These are phyloP conservation scores for Blastomyces silverae DNA, from an alignment of 2,329 filamentous ascomycete species.

Conservation along the genomic window DNA sequence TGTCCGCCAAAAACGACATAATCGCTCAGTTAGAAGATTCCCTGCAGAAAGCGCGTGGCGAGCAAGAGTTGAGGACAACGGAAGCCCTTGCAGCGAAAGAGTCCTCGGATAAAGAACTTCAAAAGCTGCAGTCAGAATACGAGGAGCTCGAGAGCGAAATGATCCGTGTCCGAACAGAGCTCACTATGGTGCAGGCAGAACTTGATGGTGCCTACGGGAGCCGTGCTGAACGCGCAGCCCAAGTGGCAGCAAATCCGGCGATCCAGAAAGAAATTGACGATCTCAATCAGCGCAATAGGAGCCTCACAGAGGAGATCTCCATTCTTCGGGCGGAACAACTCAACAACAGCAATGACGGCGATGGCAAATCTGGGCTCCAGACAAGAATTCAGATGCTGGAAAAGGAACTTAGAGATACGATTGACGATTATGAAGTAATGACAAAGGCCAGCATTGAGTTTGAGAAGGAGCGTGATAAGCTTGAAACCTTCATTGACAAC, in stretches of 20 bases:
- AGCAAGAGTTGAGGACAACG: constrained; percentile 1
- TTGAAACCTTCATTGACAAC: constrained; percentile 58
- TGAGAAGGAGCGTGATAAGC: constrained; percentile 61
- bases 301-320: constrained; percentile 45
- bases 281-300: constrained; percentile 45
- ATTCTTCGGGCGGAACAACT: constrained; percentile 33
- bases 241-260: constrained; percentile 52
- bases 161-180: constrained; percentile 62
- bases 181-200: constrained; percentile 85
- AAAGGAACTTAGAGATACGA: constrained; percentile 59
- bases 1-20: constrained; percentile 23
- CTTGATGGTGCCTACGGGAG: constrained; percentile 89
- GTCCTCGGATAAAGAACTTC: constrained; percentile 34
- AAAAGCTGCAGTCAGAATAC: constrained; percentile 45
- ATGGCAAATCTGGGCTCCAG: constrained; percentile 31
- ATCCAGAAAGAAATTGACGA: constrained; percentile 56
- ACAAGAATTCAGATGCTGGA: constrained; percentile 52
- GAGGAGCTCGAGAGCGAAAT: constrained; percentile 55
- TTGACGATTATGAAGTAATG: constrained; percentile 63
- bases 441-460: constrained; percentile 63
- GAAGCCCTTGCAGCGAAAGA: constrained; percentile 14
- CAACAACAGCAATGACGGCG: constrained; percentile 21
- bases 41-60: constrained; percentile 17
- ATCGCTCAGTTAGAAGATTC: constrained; percentile 22
- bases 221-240: constrained; percentile 61